phyloP scores from a whole-genome alignment of 2,329 filamentous ascomycete species.

The Pyricularia pennisetigena region DNA sequence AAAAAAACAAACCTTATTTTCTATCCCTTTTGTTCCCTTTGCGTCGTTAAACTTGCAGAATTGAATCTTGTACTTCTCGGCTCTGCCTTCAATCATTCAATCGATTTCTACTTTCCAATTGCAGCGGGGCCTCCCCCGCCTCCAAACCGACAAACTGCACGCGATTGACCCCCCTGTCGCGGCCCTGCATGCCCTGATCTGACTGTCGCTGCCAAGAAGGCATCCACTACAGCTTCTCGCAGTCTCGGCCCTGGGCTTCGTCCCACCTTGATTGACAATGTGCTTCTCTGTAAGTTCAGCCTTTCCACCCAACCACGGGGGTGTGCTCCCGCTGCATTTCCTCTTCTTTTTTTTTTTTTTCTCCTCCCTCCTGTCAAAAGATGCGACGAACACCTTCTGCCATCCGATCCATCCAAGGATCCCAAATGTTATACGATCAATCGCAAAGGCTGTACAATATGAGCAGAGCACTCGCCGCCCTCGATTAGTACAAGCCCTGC shows the following conservation, averaged over 20 bases:
- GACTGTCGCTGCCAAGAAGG: background rate
- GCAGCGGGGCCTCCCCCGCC: background rate
- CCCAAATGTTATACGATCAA: background rate
- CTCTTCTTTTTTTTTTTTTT: too few species aligned
- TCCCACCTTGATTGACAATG: background rate
- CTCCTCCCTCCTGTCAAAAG: background rate
- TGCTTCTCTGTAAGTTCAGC: slow-evolving; percentile 2
- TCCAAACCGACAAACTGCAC: background rate
- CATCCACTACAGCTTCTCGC: background rate
- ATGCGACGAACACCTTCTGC: background rate
- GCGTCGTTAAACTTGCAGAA: background rate
- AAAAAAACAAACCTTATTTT: background rate
- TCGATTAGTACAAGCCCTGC: background rate
- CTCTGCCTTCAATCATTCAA: background rate
- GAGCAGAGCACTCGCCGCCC: background rate
- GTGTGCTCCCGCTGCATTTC: background rate
- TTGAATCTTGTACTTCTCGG: background rate
- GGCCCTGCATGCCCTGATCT: background rate
- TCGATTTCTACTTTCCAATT: background rate
- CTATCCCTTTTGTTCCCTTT: background rate
- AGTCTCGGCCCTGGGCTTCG: background rate
- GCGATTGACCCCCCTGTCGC: background rate
- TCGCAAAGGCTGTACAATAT: background rate
- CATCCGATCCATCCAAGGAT: background rate
- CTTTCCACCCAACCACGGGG: background rate